Base-by-base conservation (phyloP, 352 stramenopile genomes). In the Globisporangium middletonii region DNA sequence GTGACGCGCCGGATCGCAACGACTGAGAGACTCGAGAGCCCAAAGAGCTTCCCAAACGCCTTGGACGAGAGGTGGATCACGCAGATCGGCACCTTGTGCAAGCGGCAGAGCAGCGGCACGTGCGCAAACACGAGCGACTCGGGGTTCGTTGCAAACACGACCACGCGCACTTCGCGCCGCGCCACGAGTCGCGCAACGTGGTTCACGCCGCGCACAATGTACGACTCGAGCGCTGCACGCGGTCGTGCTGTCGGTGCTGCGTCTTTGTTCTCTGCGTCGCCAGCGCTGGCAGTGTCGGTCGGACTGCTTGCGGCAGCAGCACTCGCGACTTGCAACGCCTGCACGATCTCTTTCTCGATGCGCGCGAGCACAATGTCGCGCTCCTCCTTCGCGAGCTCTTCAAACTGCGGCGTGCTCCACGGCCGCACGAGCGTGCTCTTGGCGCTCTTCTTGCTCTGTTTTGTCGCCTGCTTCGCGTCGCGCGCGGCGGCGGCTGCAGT, bases 301-400 rank as follows among this genome's bases (percentile, higher is more conserved):
- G 2, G 13, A 13, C 41, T 35, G 27, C 50, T 59, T 5, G 53
- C 37, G 26, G 65, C 67, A 16, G 65, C 60, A 30, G 30, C 4
- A 38, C 6, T 38, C 33, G 33, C 33, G 33, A 38, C 33, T 9
- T 38, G 33, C 23, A 53, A 30, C 12, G 49, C 16, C 46, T 50
- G 46, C 18, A 37, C 49, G 35, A 92, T 69, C 58, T 92, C 82
- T 55, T 86, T 89, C 50, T 75, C 55, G 53, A 92, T 64, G 16
- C 79, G 76, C 50, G 84, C 77, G n/a, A 92, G 60, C 53, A 92
- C 79, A 44, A 92, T 92, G 51, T 89, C 82, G 46, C 79, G 79
- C 35, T 88, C 78, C 48, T 92, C 82, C 57, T 87, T 87, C 7
- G 68, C 6, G 16, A 92, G 64, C 59, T 88, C 78, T 41, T 75